Evolutionary conservation across 805 yeast species (phyloP).

Genomic region (Spathaspora girioi): DNA sequence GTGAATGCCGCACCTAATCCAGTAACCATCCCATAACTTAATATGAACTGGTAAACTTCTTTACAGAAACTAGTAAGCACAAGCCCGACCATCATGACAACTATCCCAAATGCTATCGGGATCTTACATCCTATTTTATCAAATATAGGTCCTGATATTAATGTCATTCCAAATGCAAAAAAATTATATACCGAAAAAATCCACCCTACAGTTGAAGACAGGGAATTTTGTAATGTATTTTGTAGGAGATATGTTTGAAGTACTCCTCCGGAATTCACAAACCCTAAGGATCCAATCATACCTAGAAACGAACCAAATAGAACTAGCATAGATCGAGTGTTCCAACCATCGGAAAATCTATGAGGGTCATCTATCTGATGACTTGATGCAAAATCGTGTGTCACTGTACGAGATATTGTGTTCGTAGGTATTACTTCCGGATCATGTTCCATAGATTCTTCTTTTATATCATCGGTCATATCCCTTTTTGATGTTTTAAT

Average conservation of each 20-base stretch:
- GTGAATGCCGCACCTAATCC: slow-evolving; percentile 23
- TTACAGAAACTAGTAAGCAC: slow-evolving; percentile 18
- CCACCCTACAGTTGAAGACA: slow-evolving; percentile 22
- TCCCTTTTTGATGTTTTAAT: background rate
- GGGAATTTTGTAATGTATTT: slow-evolving; percentile 10
- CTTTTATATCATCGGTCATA: background rate
- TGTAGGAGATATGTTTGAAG: slow-evolving; percentile 16
- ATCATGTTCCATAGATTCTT: background rate
- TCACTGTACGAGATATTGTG: background rate
- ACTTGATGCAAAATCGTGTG: background rate
- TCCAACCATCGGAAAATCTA: slow-evolving; percentile 26
- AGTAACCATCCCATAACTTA: slow-evolving; percentile 20
- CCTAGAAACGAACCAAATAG: slow-evolving; percentile 24
- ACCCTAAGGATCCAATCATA: slow-evolving; percentile 20
- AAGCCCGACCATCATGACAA: slow-evolving; percentile 16
- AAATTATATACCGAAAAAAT: slow-evolving; percentile 25
- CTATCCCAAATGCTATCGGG: slow-evolving; percentile 18
- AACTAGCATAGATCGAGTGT: background rate
- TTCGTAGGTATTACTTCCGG: background rate
- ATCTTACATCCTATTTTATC: slow-evolving; percentile 20
- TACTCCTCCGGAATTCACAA: slow-evolving; percentile 24
- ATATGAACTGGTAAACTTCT: slow-evolving; percentile 21
- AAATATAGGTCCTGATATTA: slow-evolving; percentile 24
- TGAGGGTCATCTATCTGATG: slow-evolving; percentile 18
- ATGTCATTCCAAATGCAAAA: slow-evolving; percentile 19